Evolutionary conservation across 2,329 filamentous ascomycete species (phyloP), one percentile per base, ranked within the genome.

Genomic region (Thelonectria discophora): DNA sequence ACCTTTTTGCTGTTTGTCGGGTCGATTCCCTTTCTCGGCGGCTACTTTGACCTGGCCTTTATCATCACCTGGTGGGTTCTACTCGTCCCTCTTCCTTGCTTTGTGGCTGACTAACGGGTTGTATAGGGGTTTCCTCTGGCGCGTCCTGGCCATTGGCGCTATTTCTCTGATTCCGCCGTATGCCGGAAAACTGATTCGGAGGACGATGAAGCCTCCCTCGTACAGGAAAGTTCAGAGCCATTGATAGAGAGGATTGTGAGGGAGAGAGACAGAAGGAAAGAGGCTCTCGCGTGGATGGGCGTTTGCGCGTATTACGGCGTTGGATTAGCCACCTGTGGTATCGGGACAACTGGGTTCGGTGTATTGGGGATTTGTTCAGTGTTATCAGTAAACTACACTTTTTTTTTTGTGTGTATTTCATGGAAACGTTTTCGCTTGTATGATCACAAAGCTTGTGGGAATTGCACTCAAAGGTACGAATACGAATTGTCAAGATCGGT

Each of bases 141-240:
- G 93, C 55, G 90, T 97, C 34, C 80, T 85, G 7, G 93, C 91
- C 37, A 93, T 98, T 55, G 86, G 85, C 42, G 89, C 91, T 8
- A 88, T 97, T 46, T 92, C 91, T 43, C 78, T 98, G 58, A 85
- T 97, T 49, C 95, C 95, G 17, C 92, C 94, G 2, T 97, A 94
- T 79, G 90, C 88, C 53, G 93, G 86, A 18, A 98, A 98, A 81
- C 77, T 96, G 63, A 90, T 97, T 67, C 85, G 91, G 71, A 85
- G 93, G 73, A 93, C 88, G 63, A 89, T 97, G 83, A 94, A 91
- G 79, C 95, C 95, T 64, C 94, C 94, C 18, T 97, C 91, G 73
- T 98, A 97, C 80, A 86, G 95, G 72, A 99, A 99, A 81, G 94
- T 99, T 49, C 90, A 90, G 78, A 89, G 85, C 46, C 86, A 88